Percentiles rank a stretch among this genome's conserved stretches.
phyloP scores from a whole-genome alignment of 371 early-diverging fungal genomes.

The Smittium culicis region DNA sequence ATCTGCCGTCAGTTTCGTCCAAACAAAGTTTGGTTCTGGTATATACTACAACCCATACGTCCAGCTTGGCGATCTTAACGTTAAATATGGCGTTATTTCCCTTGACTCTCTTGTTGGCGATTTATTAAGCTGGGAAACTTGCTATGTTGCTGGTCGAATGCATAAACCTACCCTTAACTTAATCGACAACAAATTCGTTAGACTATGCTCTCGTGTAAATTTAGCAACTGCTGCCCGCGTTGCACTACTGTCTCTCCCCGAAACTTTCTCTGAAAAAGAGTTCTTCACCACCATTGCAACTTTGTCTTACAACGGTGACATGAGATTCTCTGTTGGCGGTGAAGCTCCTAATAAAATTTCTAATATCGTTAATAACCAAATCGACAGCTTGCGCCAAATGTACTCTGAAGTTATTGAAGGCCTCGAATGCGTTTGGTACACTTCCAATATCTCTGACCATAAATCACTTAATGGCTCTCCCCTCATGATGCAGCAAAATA shows the following conservation, averaged over 20 bases:
- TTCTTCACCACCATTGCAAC: constrained; percentile 71
- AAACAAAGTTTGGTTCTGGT: constrained; percentile 79
- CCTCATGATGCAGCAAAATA: constrained; percentile 46
- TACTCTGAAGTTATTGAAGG: constrained; percentile 68
- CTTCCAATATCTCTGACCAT: too few species aligned
- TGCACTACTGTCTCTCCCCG: constrained; percentile 70
- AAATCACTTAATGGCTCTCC: too few species aligned
- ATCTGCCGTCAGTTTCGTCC: constrained; percentile 51
- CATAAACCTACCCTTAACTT: constrained; percentile 82
- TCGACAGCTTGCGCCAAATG: constrained; percentile 56
- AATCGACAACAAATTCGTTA: constrained; percentile 73
- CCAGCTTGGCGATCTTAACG: constrained; percentile 58
- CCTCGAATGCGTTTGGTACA: constrained; percentile 51
- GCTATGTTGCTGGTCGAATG: constrained; percentile 91
- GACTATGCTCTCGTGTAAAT: constrained; percentile 73
- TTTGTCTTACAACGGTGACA: constrained; percentile 83
- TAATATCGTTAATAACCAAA: constrained; percentile 78
- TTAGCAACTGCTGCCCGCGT: constrained; percentile 70
- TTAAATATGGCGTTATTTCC: constrained; percentile 94
- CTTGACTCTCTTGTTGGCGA: constrained; percentile 73
- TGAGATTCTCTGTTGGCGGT: constrained; percentile 71
- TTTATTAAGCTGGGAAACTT: constrained; percentile 81
- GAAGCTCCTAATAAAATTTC: constrained; percentile 89
- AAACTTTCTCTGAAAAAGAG: constrained; percentile 63
- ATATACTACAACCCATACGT: constrained; percentile 93